These are phyloP conservation scores for Elongisporangium undulatum DNA, from an alignment of 352 stramenopile species.

Conservation along the genomic window DNA sequence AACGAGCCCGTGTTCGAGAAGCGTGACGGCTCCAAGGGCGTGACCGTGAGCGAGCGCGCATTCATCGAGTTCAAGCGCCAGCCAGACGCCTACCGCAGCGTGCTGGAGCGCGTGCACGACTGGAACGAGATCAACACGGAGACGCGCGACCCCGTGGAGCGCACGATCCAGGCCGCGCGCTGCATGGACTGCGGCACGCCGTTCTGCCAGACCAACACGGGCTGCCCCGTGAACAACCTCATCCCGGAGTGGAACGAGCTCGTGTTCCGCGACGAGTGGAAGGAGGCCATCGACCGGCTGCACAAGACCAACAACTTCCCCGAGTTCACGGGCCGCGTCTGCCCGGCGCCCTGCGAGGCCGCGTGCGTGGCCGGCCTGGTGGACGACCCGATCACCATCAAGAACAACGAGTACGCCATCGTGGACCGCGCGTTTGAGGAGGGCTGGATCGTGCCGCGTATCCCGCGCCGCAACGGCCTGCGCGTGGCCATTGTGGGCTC, in stretches of 20 bases:
- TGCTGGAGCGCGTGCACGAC: conserved; percentile 92
- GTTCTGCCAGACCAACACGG: conserved; percentile 98
- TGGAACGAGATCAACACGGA: conserved; percentile 97
- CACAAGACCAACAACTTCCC: conserved; percentile 99
- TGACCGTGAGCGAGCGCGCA: conserved; percentile 66
- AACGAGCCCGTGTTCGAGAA: conserved; percentile 35
- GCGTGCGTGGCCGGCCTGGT: conserved; percentile 95
- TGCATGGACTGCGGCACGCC: conserved; percentile 99
- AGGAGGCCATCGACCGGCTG: conserved; percentile 94
- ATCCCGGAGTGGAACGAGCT: conserved; percentile 99
- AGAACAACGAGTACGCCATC: conserved; percentile 99
- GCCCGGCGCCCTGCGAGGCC: conserved; percentile 95
- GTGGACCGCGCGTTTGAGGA: conserved; percentile 96
- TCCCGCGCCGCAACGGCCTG: conserved; percentile 92
- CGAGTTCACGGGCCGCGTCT: conserved; percentile 98
- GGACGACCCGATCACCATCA: conserved; percentile 97
- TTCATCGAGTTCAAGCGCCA: conserved; percentile 83
- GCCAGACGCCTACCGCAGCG: conserved; percentile 92
- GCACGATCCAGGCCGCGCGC: conserved; percentile 92
- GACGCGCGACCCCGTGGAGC: conserved; percentile 83
- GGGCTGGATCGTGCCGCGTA: conserved; percentile 93
- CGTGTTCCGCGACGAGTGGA: conserved; percentile 96
- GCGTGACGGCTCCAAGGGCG: conserved; percentile 63
- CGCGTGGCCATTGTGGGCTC: conserved; percentile 95
- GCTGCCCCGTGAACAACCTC: conserved; percentile 97